Evolutionary conservation across 257 asterid genomes (phyloP), one percentile per base, ranked within the genome.

Genomic region (Solanum neorickii): DNA sequence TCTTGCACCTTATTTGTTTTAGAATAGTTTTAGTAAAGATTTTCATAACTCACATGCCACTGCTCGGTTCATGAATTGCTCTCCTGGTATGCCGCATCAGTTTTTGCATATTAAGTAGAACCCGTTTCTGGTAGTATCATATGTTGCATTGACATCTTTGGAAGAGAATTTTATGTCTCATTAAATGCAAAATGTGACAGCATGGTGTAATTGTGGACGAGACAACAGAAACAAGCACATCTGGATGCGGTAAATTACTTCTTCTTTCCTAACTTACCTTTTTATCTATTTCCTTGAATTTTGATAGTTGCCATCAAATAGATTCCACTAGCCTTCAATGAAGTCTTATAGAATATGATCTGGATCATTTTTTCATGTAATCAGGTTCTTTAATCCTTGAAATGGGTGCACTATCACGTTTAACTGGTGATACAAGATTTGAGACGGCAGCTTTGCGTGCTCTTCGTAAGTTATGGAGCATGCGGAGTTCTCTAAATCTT

Each of bases 181-280:
- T 65, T 85, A 86, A 86, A 87, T 90, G 60, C 88, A 83, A 90
- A 88, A 88, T 91, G 86, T 92, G 88, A 90, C 98, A 97, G 99
- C 74, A 94, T 74, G 99, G 99, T 52, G 95, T 97, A 91, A 90
- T 94, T 94, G 96, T 90, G 90, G 90, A 93, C n/a, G 99, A 97
- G 94, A 94, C 94, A 86, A 94, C 98, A 2, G 99, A 97, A 92
- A 97, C 99, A 84, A 97, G 98, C 94, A 97, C 99, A 78, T 95
- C 99, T 87, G 96, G 99, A 44, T 97, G 99, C 88, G 99, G 99
- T 95, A 90, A 85, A 93, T 70, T 15, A 31, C 3, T 31, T 31
- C 87, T 56, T 83, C 68, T 5, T 80, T 80, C 29, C 29, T 80
- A 47, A 44, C 65, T 80, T 80, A 47, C 59, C 69, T 83, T 88